Base-by-base conservation (phyloP, 139 green algal genomes). In the Zygnema cylindricum region DNA sequence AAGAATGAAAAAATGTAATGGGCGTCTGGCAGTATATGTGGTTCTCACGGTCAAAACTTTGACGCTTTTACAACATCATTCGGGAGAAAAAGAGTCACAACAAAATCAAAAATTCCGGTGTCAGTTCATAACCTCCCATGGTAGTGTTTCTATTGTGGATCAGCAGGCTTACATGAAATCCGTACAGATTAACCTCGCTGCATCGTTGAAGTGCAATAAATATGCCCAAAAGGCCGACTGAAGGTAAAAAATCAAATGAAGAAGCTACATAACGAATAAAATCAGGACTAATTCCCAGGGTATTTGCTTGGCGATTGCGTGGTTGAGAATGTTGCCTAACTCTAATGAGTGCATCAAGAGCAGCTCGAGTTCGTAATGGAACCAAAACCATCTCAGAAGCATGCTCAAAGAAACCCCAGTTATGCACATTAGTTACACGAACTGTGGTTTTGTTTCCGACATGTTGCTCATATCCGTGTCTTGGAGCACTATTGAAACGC, bases 161-260 rank as follows among this genome's bases (percentile, higher is more conserved):
- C n/a, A n/a, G n/a, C n/a, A n/a, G n/a, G n/a, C 33, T 75, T n/a
- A 91, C 84, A 73, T 92, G 81, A 69, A 92, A 90, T 71, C 85
- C 85, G 43, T 92, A 92, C 7, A 90, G 86, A 39, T 77, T 71
- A 30, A 90, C 76, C 43, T 42, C 36, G 43, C 32, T 38, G 84
- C 89, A 91, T 40, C 77, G 69, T 85, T 92, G 84, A 69, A 92
- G 90, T 69, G 89, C 84, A 41, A 92, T 36, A n/a, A 92, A 69
- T 35, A 92, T 69, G 21, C 76, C 89, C 55, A 81, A 71, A 77
- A 92, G 36, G 7, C 89, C 89, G 33, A n/a, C 38, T 1, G 86
- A 88, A 42, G 89, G 43, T 75, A 87, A 35, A 69, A 85, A 87
- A 79, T n/a, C 63, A 16, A 86, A 41, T 63, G 39, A 63, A 76